phyloP scores from a whole-genome alignment of 2,329 filamentous ascomycete species.

The Delphinella strobiligena region DNA sequence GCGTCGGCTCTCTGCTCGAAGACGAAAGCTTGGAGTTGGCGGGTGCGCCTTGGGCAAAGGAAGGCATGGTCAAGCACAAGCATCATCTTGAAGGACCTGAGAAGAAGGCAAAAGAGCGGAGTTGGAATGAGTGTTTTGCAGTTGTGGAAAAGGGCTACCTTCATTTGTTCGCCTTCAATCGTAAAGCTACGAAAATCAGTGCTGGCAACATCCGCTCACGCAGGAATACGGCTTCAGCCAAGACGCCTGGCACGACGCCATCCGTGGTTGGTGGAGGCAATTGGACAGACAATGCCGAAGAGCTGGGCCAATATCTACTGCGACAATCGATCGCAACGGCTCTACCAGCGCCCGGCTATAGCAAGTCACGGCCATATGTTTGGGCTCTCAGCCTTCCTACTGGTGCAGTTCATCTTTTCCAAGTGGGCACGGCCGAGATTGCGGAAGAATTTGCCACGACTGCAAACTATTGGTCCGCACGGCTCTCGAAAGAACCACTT shows the following conservation, averaged over 20 bases:
- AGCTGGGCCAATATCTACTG: constrained; percentile 73
- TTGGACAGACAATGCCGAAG: constrained; percentile 95
- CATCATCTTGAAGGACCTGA: constrained; percentile 86
- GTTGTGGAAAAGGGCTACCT: constrained; percentile 92
- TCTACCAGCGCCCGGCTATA: constrained; percentile 84
- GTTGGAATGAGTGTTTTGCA: constrained; percentile 91
- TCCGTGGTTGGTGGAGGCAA: constrained; percentile 86
- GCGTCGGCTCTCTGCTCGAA: constrained; percentile 52
- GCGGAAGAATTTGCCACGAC: constrained; percentile 88
- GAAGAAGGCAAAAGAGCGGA: constrained; percentile 85
- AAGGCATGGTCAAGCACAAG: constrained; percentile 91
- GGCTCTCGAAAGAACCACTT: constrained; percentile 84
- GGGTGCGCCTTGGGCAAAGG: constrained; percentile 96
- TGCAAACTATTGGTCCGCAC: constrained; percentile 94
- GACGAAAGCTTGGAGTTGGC: constrained; percentile 86
- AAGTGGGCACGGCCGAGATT: constrained; percentile 90
- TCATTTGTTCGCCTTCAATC: constrained; percentile 84
- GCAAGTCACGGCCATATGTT: constrained; percentile 77
- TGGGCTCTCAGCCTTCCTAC: constrained; percentile 88
- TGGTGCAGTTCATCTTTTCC: constrained; percentile 94
- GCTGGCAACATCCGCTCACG: constrained; percentile 26
- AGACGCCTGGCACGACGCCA: constrained; percentile 32
- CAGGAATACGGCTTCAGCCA: constrained; percentile 10
- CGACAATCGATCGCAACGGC: constrained; percentile 85
- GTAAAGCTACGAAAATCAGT: constrained; percentile 44